Conservation (phyloP, 2,329 filamentous ascomycete species). For the Alternaria triticimaculans region DNA sequence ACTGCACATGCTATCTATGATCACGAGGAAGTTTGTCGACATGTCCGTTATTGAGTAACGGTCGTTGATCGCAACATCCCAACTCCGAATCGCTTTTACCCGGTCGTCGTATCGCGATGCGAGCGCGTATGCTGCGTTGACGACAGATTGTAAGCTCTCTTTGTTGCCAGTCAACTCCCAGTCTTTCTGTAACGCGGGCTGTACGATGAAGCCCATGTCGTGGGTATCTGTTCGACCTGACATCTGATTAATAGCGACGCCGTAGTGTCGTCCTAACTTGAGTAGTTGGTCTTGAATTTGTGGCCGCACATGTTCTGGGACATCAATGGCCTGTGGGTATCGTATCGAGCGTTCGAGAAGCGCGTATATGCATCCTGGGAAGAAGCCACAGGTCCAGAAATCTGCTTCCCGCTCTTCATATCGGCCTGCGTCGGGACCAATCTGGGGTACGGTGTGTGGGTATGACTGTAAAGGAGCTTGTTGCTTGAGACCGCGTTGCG, state of each 20-base stretch:
- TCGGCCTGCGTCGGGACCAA: slow-evolving; percentile 26
- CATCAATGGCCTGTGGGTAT: slow-evolving; percentile 34
- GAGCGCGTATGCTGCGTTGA: slow-evolving; percentile 55
- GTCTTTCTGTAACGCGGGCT: slow-evolving; percentile 55
- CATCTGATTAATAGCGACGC: slow-evolving; percentile 42
- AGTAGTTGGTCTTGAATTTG: slow-evolving; percentile 33
- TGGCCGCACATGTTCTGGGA: slow-evolving; percentile 24
- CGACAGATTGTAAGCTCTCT: slow-evolving; percentile 50
- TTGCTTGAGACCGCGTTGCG: slow-evolving; percentile 35
- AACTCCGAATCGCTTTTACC: slow-evolving; percentile 57
- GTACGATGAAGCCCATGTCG: slow-evolving; percentile 63
- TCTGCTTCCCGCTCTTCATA: slow-evolving; percentile 47
- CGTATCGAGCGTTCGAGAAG: slow-evolving; percentile 41
- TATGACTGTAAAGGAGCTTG: slow-evolving; percentile 39
- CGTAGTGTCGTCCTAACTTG: slow-evolving; percentile 38
- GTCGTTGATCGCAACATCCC: slow-evolving; percentile 53
- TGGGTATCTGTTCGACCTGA: slow-evolving; percentile 58
- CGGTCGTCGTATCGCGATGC: slow-evolving; percentile 52
- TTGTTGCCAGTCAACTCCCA: slow-evolving; percentile 56
- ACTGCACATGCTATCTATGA: slow-evolving; percentile 54
- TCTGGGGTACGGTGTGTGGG: slow-evolving; percentile 44
- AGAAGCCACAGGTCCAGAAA: slow-evolving; percentile 49
- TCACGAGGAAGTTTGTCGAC: slow-evolving; percentile 49
- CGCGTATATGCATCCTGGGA: slow-evolving; percentile 44
- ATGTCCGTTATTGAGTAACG: slow-evolving; percentile 48